Evolutionary conservation across 2,329 filamentous ascomycete species (phyloP), one percentile per base, ranked within the genome.

Genomic region (Penicillium italicum): DNA sequence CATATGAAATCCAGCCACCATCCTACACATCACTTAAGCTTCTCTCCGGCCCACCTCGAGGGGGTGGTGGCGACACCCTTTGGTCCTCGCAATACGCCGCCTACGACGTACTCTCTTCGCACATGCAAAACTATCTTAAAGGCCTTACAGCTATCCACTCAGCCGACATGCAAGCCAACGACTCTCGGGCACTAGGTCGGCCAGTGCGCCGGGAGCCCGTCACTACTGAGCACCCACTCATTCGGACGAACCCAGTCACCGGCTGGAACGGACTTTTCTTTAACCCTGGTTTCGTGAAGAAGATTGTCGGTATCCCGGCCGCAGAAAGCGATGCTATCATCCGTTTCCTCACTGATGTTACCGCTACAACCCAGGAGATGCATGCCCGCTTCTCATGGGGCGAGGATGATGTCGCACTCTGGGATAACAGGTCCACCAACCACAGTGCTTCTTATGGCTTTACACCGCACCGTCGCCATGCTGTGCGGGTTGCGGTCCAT

Each of bases 311-410:
- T 2, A 74, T 85, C 2, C 82, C 82, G 3, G 82, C 83, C 60
- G 77, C 76, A 0, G 82, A 84, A 68, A 78, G 74, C 33, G 79
- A 83, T 59, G 71, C 76, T 40, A 81, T 83, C 59, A 76, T 84
- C 57, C 65, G 68, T 3, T 77, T 79, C 44, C 73, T 85, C 33
- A 82, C 81, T 33, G 79, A 83, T 62, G 72, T 84, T 24, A 76
- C 85, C 7, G 71, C 79, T 3, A 81, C 80, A 1, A 83, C 79
- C 7, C 86, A 87, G 40, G 88, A 91, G 69, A 77, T 87, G 56
- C 87, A 90, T 63, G 86, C 83, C 6, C 80, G 87, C 18, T 84
- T 87, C 65, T 79, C 82, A 61, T 88, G 86, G 85, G 77, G 79
- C 41, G 80, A 83, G 59, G 80, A 82, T 40, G 86, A 87, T 55